phyloP scores from a whole-genome alignment of 495 filamentous ascomycete genomes.

The Penicillium simplicissimum region DNA sequence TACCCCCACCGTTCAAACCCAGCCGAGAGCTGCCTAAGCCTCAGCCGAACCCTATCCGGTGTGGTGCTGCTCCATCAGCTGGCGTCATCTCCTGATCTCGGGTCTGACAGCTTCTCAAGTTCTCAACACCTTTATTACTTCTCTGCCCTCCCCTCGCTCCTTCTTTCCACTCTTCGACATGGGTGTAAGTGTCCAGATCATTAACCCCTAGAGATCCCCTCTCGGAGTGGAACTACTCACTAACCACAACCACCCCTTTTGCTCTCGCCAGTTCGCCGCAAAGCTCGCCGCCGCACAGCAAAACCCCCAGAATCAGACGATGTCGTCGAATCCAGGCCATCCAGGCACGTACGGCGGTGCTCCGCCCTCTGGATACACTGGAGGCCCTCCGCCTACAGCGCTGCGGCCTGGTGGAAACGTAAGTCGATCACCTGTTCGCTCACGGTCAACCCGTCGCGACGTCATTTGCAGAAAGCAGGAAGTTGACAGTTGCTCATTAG shows the following conservation, averaged over 20 bases:
- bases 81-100: conserved; percentile 15
- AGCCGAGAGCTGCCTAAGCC: not conserved
- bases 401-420: conserved; percentile 44
- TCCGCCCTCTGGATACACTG: conserved; percentile 45
- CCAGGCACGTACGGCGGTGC: conserved; percentile 40
- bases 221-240: not conserved
- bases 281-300: conserved; percentile 46
- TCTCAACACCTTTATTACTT: not conserved
- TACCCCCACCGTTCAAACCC: not conserved
- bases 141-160: not conserved
- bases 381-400: conserved; percentile 43
- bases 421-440: conserved; percentile 29
- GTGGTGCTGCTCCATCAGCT: conserved; percentile 10
- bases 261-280: conserved; percentile 40
- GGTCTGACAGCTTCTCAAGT: not conserved
- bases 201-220: too few species aligned
- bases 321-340: conserved; percentile 17
- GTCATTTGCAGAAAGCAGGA: conserved; percentile 21
- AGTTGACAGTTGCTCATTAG: conserved; percentile 12
- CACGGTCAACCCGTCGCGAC: conserved; percentile 14
- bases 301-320: conserved; percentile 16
- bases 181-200: conserved; percentile 43
- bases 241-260: not conserved
- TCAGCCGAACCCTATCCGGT: conserved; percentile 10
- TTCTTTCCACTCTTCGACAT: conserved; percentile 21